Evolutionary conservation across 1,284 basidiomycete genomes (phyloP).

Genomic region (Leccinum subrobustum): DNA sequence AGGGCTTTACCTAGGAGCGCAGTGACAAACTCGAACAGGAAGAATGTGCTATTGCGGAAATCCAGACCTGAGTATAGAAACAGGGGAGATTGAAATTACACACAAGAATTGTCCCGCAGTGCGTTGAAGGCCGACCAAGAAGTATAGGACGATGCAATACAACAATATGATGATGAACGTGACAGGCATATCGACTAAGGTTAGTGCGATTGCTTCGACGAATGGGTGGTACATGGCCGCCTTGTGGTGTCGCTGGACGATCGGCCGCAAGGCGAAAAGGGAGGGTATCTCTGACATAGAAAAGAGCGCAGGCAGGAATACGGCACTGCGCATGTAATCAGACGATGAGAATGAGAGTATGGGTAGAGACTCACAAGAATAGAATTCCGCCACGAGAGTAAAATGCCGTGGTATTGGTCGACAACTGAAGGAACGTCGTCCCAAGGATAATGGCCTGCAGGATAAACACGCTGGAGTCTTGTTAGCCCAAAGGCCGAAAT

Average conservation of each 20-base stretch:
- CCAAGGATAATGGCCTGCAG: constrained; percentile 74
- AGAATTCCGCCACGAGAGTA: constrained; percentile 81
- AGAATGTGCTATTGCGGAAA: constrained; percentile 43
- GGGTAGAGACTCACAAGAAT: constrained; percentile 53
- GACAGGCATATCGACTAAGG: constrained; percentile 60
- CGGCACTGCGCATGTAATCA: constrained; percentile 20
- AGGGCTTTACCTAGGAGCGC: constrained; percentile 61
- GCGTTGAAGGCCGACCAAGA: constrained; percentile 49
- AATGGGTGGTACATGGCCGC: constrained; percentile 58
- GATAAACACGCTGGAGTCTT: constrained; percentile 40
- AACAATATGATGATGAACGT: constrained; percentile 43
- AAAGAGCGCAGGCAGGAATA: constrained; percentile 33
- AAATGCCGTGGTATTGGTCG: constrained; percentile 62
- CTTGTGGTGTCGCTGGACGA: constrained; percentile 52
- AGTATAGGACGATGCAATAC: constrained; percentile 56
- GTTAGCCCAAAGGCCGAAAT: constrained; percentile 29
- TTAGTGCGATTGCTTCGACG: constrained; percentile 55
- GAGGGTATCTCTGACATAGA: constrained; percentile 43
- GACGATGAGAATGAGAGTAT: background rate
- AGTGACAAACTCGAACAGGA: constrained; percentile 49
- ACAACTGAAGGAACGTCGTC: constrained; percentile 69
- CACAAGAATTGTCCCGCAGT: constrained; percentile 47
- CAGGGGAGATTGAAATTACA: constrained; percentile 9
- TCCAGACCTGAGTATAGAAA: constrained; percentile 7
- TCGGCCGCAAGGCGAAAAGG: constrained; percentile 54